Conservation (phyloP, 2,329 filamentous ascomycete species). For the Endothia cerciana region DNA sequence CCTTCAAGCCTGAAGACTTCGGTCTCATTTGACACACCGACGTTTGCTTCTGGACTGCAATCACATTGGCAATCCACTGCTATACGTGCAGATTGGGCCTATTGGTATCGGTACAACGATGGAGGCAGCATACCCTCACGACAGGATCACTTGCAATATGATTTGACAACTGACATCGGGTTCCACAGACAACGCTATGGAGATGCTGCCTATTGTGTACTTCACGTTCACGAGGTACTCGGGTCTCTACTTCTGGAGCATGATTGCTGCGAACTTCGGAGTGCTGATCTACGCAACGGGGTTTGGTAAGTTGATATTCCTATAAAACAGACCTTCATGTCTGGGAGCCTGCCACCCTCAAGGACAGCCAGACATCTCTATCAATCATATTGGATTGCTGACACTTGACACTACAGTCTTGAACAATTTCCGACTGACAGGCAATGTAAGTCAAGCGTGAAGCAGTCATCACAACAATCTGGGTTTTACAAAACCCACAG, state of each 20-base stretch:
- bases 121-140: neutral
- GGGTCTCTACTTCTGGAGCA: conserved; percentile 47
- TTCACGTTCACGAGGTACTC: conserved; percentile 25
- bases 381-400: conserved; percentile 40
- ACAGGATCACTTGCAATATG: neutral
- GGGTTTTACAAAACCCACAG: neutral
- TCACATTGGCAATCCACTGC: neutral
- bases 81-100: neutral
- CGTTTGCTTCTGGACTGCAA: neutral
- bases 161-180: neutral
- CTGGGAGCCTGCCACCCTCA: neutral
- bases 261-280: conserved; percentile 41
- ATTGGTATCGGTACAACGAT: neutral
- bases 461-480: neutral
- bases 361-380: neutral
- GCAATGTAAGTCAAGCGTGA: conserved; percentile 19
- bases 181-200: conserved; percentile 16
- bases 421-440: conserved; percentile 39
- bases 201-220: conserved; percentile 21
- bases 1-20: neutral
- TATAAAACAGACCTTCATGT: neutral
- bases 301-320: conserved; percentile 42
- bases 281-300: conserved; percentile 46
- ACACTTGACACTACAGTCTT: conserved; percentile 44
- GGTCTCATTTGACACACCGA: neutral